Evolutionary conservation across 2,329 filamentous ascomycete species (phyloP), one percentile per base, ranked within the genome.

Genomic region (Fusarium sulawesiense): DNA sequence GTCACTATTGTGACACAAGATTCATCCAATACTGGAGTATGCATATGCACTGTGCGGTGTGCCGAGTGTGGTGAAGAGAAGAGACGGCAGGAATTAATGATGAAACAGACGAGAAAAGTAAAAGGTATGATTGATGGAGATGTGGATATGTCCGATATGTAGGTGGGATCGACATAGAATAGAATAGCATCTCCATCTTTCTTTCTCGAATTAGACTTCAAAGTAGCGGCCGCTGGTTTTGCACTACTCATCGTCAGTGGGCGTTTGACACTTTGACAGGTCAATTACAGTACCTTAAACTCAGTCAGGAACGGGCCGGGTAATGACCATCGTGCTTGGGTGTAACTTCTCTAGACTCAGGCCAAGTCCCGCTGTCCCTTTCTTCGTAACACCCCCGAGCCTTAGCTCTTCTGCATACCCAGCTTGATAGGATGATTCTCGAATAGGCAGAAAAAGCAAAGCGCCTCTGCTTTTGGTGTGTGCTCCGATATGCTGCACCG

Each of bases 241-340:
- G 40, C 46, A 37, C 23, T 27, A 29, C 25, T 56, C 30, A 18
- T 42, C 56, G 51, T 47, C 30, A 57, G 32, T 48, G 40, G 48
- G 30, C 40, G 50, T 51, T 41, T 57, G 56, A 40, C 47, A 69
- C 48, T 44, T 63, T 71, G 64, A 65, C 59, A 61, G 64, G 42
- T 68, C 42, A 65, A 64, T 13, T 68, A 50, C 50, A 29, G 18
- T 30, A 42, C 29, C 23, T 27, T 49, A 16, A 29, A 7, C 42
- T 37, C 55, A 71, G 21, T 44, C 55, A 68, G 64, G 64, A 70
- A 71, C 68, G 59, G 68, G 58, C 56, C 67, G 59, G 66, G 20
- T 40, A 21, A 58, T 58, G 54, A 37, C 41, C 41, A 40, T 58
- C 25, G 29, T 56, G 12, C 37, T 50, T 53, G 37, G 21, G 20